These are phyloP conservation scores for Aspergillus cavernicola DNA, from an alignment of 495 filamentous ascomycete species.

Conservation along the genomic window DNA sequence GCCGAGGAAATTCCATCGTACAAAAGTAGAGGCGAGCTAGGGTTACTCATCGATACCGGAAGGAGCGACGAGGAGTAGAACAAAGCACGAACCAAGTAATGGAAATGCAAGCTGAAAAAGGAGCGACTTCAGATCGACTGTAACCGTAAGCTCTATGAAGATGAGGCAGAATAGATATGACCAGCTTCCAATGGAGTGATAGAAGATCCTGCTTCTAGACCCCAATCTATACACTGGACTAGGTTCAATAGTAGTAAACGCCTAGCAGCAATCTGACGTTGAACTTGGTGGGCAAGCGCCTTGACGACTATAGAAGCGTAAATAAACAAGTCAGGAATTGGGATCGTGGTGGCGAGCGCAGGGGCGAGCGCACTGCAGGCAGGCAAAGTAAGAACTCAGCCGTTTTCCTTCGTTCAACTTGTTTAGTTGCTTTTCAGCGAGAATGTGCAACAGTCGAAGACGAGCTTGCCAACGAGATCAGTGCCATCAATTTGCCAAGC, in stretches of 20 bases:
- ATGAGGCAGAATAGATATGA: not conserved
- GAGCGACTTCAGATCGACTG: not conserved
- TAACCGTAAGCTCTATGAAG: constrained; percentile 1
- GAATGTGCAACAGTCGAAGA: constrained; percentile 29
- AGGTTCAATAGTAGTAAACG: not conserved
- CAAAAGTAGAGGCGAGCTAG: constrained; percentile 13
- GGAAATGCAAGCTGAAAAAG: not conserved
- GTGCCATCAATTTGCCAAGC: constrained; percentile 34
- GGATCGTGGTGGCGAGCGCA: not conserved
- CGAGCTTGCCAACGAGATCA: constrained; percentile 29
- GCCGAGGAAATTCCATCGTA: constrained; percentile 57
- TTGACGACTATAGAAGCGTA: not conserved
- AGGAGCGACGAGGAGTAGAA: constrained; percentile 1
- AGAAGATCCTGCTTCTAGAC: constrained; percentile 23
- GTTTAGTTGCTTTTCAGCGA: constrained; percentile 19
- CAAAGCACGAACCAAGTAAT: not conserved
- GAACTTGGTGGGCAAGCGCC: not conserved
- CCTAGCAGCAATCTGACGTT: not conserved
- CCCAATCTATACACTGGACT: not conserved
- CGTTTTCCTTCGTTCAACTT: constrained; percentile 3
- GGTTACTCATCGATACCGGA: constrained; percentile 15
- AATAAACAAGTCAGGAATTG: not conserved
- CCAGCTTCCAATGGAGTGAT: not conserved
- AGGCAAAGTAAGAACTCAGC: not conserved
- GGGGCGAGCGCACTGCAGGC: not conserved